phyloP scores from a whole-genome alignment of 768 basidiomycete genomes.

The Mycena indigotica region DNA sequence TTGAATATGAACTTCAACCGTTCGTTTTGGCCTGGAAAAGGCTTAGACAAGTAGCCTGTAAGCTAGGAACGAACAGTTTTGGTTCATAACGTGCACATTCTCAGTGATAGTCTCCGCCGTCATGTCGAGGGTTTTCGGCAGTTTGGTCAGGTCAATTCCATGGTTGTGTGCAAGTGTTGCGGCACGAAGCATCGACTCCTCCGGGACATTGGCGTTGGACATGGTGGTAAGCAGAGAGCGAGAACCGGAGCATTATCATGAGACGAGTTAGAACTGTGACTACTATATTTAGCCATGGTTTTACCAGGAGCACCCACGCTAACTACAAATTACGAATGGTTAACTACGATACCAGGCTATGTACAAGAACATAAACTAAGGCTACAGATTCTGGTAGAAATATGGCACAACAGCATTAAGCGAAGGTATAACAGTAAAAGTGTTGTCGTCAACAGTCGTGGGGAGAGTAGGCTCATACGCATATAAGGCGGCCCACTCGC shows the following conservation, averaged over 20 bases:
- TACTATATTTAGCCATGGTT: neutral
- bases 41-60: neutral
- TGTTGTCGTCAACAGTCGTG: no score
- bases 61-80: constrained; percentile 37
- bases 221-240: constrained; percentile 1
- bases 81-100: constrained; percentile 42
- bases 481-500: neutral
- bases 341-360: neutral
- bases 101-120: constrained; percentile 44
- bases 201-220: neutral
- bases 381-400: neutral
- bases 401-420: neutral
- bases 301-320: no score
- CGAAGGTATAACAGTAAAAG: neutral
- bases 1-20: constrained; percentile 47
- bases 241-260: no score
- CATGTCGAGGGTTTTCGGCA: constrained; percentile 44
- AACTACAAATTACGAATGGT: no score
- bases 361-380: constrained; percentile 1
- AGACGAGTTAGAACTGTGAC: neutral
- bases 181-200: constrained; percentile 22
- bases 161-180: constrained; percentile 34
- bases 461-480: neutral
- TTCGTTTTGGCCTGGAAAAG: constrained; percentile 37
- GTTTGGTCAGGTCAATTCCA: constrained; percentile 43